Evolutionary conservation across 148 eudicot species (phyloP).

Genomic region (Vaccinium corymbosum): DNA sequence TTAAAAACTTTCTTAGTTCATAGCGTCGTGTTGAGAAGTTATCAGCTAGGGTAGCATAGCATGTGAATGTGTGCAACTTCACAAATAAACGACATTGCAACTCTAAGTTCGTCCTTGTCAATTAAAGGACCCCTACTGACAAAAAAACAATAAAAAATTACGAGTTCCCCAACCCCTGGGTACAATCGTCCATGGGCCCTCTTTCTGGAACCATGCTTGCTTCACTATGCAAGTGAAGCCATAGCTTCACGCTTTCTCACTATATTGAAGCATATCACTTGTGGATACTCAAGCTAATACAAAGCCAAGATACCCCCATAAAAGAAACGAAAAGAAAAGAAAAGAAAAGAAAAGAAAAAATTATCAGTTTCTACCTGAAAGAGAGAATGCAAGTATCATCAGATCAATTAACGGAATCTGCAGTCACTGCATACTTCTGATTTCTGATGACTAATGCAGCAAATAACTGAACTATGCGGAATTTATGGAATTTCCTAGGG

Average conservation of each 20-base stretch:
- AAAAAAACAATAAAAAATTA: not conserved
- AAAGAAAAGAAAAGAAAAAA: not conserved
- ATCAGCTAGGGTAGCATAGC: not conserved
- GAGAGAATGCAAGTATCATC: not conserved
- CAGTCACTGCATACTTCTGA: not conserved
- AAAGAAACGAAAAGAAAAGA: not conserved
- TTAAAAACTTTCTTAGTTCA: not conserved
- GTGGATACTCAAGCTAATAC: not conserved
- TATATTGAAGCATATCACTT: not conserved
- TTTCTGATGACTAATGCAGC: not conserved
- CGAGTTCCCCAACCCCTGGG: not conserved
- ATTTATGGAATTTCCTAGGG: not conserved
- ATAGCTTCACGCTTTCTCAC: not conserved
- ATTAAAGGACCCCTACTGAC: not conserved
- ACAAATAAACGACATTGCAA: not conserved
- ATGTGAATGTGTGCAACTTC: not conserved
- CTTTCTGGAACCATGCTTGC: not conserved
- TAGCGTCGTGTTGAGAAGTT: not conserved
- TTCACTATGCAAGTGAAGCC: not conserved
- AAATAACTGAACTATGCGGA: not conserved
- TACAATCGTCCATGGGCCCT: too few species aligned
- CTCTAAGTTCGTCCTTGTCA: not conserved
- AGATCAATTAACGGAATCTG: not conserved
- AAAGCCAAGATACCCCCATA: not conserved
- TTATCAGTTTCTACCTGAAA: not conserved